These are phyloP conservation scores for Aspergillus asperescens DNA, from an alignment of 495 filamentous ascomycete species.

Conservation along the genomic window DNA sequence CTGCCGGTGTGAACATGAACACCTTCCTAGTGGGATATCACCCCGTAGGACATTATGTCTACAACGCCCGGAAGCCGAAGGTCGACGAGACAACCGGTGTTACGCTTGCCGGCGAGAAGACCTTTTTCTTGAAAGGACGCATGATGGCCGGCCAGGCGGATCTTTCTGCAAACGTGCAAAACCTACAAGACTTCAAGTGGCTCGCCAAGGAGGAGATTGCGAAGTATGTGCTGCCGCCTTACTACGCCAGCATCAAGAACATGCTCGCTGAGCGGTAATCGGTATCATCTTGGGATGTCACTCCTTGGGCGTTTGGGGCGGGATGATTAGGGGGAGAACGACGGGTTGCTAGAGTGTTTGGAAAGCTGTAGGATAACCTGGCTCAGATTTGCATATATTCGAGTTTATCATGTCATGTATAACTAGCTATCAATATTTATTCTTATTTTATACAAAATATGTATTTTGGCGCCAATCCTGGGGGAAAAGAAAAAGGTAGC, in stretches of 20 bases:
- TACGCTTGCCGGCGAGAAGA: constrained; percentile 60
- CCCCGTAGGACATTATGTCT: constrained; percentile 74
- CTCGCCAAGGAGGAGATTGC: constrained; percentile 81
- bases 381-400: constrained; percentile 38
- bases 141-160: constrained; percentile 97
- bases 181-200: constrained; percentile 84
- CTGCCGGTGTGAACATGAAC: constrained; percentile 94
- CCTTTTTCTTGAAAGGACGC: constrained; percentile 90
- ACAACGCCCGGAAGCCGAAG: constrained; percentile 37
- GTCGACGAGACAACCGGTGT: constrained; percentile 33
- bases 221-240: constrained; percentile 53
- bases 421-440: constrained; percentile 35
- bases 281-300: neutral
- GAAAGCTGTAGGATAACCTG: constrained; percentile 9
- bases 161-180: constrained; percentile 63
- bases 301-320: neutral
- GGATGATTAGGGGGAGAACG: constrained; percentile 2
- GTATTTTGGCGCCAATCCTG: too few species aligned
- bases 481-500: too few species aligned
- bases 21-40: constrained; percentile 94
- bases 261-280: constrained; percentile 69
- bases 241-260: constrained; percentile 69
- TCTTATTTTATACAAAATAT: neutral
- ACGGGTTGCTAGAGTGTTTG: constrained; percentile 2
- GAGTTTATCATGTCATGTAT: constrained; percentile 40